Conservation (phyloP, 2,329 filamentous ascomycete species). For the Phoma sp. region DNA sequence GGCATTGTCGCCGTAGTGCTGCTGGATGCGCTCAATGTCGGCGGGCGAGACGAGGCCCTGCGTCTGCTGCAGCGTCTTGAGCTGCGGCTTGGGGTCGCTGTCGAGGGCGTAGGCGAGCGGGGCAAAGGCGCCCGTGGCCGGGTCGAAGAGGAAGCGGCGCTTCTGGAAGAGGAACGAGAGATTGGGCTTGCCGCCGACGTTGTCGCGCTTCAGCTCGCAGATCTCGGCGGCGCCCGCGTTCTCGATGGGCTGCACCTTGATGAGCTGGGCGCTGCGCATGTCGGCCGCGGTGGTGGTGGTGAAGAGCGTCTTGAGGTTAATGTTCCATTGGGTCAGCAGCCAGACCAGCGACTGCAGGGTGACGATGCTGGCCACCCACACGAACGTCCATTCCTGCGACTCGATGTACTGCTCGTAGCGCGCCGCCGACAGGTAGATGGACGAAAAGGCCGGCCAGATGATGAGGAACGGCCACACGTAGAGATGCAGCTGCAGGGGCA, state of each 20-base stretch:
- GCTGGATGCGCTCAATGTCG: conserved; percentile 81
- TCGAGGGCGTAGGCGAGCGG: conserved; percentile 87
- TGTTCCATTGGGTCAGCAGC: conserved; percentile 98
- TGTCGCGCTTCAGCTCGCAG: conserved; percentile 79
- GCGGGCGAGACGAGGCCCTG: conserved; percentile 75
- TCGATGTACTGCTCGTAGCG: conserved; percentile 91
- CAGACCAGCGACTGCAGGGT: conserved; percentile 88
- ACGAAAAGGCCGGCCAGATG: conserved; percentile 89
- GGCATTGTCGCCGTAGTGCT: conserved; percentile 94
- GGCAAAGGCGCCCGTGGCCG: conserved; percentile 75
- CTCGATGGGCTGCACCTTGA: conserved; percentile 89
- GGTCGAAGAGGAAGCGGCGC: conserved; percentile 87
- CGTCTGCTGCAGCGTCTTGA: conserved; percentile 80
- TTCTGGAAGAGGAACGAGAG: conserved; percentile 97
- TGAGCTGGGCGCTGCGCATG: conserved; percentile 78
- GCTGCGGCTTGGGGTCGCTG: conserved; percentile 78
- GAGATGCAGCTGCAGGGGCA: conserved; percentile 79
- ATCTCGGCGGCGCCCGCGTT: conserved; percentile 93
- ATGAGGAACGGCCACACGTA: conserved; percentile 95
- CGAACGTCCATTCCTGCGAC: conserved; percentile 97
- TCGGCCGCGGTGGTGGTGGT: conserved; percentile 75
- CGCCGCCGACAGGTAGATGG: conserved; percentile 82
- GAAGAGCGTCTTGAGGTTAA: conserved; percentile 82
- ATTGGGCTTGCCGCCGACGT: conserved; percentile 75
- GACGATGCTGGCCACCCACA: conserved; percentile 88